Conservation (phyloP, 2,329 filamentous ascomycete genomes). For the Fusarium illudens region DNA sequence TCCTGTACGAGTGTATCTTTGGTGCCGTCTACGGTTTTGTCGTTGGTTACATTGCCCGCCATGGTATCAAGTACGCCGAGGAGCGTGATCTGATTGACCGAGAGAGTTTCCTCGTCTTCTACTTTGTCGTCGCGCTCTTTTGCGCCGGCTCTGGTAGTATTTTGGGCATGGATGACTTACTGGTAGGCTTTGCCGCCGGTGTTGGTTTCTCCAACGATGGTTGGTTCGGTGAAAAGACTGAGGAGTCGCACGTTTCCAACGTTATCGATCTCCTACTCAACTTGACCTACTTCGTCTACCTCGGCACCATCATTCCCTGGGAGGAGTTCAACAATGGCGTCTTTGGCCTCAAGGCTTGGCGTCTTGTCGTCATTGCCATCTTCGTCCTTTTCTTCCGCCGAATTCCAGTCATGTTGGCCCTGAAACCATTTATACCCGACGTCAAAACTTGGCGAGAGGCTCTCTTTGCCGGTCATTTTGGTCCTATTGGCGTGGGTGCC, state of each 20-base stretch:
- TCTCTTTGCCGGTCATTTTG: conserved; percentile 95
- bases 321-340: conserved; percentile 80
- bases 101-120: conserved; percentile 98
- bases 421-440: conserved; percentile 95
- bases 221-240: conserved; percentile 98
- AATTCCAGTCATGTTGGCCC: conserved; percentile 89
- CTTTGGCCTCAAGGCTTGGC: conserved; percentile 84
- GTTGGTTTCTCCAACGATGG: conserved; percentile 99
- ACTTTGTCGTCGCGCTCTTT: conserved; percentile 95
- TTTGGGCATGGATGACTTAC: conserved; percentile 88
- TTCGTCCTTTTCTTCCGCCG: conserved; percentile 95
- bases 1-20: conserved; percentile 96
- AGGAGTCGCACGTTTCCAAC: conserved; percentile 98
- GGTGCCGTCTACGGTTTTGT: conserved; percentile 88
- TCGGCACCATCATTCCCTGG: conserved; percentile 98
- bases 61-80: conserved; percentile 89
- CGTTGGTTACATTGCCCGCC: conserved; percentile 88
- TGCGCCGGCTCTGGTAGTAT: conserved; percentile 93
- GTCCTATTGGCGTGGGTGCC: conserved; percentile 95
- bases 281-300: conserved; percentile 96
- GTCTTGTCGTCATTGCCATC: conserved; percentile 90
- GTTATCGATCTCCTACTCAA: conserved; percentile 98
- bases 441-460: conserved; percentile 98
- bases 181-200: conserved; percentile 93
- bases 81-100: conserved; percentile 86